These are phyloP conservation scores for Fraxinus greggii DNA, from an alignment of 305 asterid species.

Conservation along the genomic window DNA sequence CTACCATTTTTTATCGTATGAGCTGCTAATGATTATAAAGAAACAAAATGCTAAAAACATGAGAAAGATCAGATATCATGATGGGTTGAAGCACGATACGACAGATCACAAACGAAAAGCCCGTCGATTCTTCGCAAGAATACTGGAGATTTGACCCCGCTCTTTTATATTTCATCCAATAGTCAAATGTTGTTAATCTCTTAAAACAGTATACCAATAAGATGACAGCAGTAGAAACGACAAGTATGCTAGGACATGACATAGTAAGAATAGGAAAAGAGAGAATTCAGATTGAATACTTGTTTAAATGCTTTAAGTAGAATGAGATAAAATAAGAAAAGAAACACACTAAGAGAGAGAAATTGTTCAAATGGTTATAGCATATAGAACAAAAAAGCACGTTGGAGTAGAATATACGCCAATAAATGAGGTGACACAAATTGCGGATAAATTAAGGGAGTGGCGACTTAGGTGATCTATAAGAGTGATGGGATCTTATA, in stretches of 20 bases:
- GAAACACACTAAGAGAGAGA: neutral
- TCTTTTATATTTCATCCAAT: neutral
- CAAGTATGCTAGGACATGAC: neutral
- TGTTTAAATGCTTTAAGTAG: neutral
- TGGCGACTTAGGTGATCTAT: neutral
- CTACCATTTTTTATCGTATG: neutral
- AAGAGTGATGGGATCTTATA: neutral
- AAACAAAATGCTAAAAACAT: neutral
- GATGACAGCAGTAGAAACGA: neutral
- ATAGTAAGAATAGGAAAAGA: neutral
- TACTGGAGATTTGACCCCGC: neutral
- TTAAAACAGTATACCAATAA: neutral
- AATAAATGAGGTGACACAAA: neutral
- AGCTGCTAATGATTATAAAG: neutral
- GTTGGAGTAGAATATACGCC: neutral
- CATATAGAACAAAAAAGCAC: neutral
- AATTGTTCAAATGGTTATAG: neutral
- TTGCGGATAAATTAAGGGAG: neutral
- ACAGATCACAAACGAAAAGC: neutral
- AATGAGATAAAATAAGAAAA: neutral
- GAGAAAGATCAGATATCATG: neutral
- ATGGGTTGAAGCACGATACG: neutral
- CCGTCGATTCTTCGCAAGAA: neutral
- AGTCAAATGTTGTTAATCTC: neutral
- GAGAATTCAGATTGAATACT: neutral